Base-by-base conservation (phyloP, 352 stramenopile genomes). In the Phytopythium cucurbitacearum region DNA sequence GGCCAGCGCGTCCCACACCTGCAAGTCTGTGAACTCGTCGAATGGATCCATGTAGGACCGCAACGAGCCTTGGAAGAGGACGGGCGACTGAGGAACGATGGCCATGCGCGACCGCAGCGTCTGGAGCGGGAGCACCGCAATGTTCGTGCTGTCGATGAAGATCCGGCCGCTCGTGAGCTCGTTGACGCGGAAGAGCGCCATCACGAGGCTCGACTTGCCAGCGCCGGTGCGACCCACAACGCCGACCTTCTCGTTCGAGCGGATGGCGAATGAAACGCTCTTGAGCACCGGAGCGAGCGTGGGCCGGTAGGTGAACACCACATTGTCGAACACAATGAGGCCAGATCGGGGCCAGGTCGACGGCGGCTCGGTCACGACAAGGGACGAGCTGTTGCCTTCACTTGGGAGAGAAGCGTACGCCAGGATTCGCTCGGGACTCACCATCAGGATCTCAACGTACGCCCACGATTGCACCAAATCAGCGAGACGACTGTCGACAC, bases 21-120 rank as follows among this genome's bases (percentile, higher is more conserved):
- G 74, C 5, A 76, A 59, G 45, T 92, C 80, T 15, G 48, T 64
- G 65, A 79, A 89, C 40, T 85, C 51, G 28, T 74, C 54, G 57
- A 89, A 91, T 8, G 90, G 89, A 63, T 97, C 87, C 8, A 97
- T 48, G 53, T 93, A 96, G 45, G 60, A 72, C 13, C 83, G 66
- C 12, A 97, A 64, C 9, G 68, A 85, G 11, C 89, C 89, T 32
- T 67, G 80, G 61, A 97, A 97, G 34, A 97, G 58, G 10, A 96
- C 82, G 38, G 91, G 89, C 47, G 96, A 50, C 48, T 71, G 64
- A 2, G 60, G 60, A 34, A 71, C 71, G 12, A 71, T 62, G 8
- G 56, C 51, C 8, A 71, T 11, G 7, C 13, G 40, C 33, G 52
- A 65, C 4, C 64, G 59, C 15, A 71, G 48, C 10, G n/a, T 37